Evolutionary conservation across 2,329 filamentous ascomycete species (phyloP).

Genomic region (Ophiocordyceps camponoti-floridani): DNA sequence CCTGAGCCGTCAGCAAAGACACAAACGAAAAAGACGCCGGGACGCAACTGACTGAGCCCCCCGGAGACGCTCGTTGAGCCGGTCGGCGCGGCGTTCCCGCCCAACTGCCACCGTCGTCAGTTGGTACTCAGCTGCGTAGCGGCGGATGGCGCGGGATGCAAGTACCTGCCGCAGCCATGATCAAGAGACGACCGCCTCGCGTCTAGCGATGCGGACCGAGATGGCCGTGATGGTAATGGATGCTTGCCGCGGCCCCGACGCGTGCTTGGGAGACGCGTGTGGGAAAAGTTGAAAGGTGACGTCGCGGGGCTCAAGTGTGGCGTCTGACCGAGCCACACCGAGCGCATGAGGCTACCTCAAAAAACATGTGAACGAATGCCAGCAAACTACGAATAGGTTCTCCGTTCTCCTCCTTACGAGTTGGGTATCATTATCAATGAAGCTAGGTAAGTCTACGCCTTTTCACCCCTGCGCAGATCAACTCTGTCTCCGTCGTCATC

Average conservation of each 20-base stretch:
- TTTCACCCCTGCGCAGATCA: too few species aligned
- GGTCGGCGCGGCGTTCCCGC: constrained; percentile 37
- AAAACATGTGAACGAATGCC: neutral
- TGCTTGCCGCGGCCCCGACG: neutral
- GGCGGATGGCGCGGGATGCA: too few species aligned
- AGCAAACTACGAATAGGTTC: neutral
- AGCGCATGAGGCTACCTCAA: neutral
- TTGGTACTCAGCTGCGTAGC: neutral
- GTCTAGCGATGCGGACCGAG: neutral
- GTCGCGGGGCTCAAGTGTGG: constrained; percentile 1
- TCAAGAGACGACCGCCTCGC: too few species aligned
- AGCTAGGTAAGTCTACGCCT: too few species aligned
- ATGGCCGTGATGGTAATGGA: neutral
- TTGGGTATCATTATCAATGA: neutral
- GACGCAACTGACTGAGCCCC: constrained; percentile 36
- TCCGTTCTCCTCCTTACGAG: neutral
- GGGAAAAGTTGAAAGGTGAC: constrained; percentile 1
- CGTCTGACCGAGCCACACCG: neutral
- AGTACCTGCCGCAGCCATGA: too few species aligned
- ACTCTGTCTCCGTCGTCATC: neutral
- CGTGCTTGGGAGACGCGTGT: constrained; percentile 1
- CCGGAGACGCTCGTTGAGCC: constrained; percentile 46
- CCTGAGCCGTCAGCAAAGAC: constrained; percentile 11
- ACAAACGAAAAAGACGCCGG: neutral
- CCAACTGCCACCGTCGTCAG: constrained; percentile 5